phyloP scores from a whole-genome alignment of 2,329 filamentous ascomycete genomes.

The Onygenales sp. region DNA sequence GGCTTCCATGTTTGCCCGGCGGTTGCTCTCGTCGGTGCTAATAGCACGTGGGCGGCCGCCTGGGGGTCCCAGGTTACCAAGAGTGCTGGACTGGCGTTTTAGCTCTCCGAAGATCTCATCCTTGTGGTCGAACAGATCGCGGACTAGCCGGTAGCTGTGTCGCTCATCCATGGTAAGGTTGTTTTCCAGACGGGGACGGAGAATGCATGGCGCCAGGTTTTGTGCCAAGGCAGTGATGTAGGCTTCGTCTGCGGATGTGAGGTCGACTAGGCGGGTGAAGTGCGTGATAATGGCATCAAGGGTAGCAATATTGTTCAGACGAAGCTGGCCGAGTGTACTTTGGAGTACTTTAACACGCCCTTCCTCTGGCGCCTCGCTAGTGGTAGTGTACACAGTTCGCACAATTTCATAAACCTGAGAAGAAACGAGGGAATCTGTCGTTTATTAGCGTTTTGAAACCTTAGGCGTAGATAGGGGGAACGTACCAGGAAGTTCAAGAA shows the following conservation, averaged over 20 bases:
- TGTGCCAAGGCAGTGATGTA: constrained; percentile 69
- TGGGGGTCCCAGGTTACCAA: constrained; percentile 9
- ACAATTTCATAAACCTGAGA: constrained; percentile 98
- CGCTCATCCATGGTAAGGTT: constrained; percentile 93
- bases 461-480: constrained; percentile 7
- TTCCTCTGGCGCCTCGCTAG: constrained; percentile 64
- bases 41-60: constrained; percentile 68
- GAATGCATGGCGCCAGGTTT: constrained; percentile 70
- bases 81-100: constrained; percentile 55
- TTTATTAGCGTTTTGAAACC: constrained; percentile 5
- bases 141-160: constrained; percentile 79
- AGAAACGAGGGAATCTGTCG: constrained; percentile 88
- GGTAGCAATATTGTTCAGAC: constrained; percentile 96
- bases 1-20: constrained; percentile 89
- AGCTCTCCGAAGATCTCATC: constrained; percentile 91
- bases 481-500: constrained; percentile 86
- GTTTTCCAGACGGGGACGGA: constrained; percentile 78
- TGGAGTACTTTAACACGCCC: constrained; percentile 84
- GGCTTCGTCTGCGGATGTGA: constrained; percentile 87
- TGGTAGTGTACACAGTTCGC: constrained; percentile 85
- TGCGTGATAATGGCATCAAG: constrained; percentile 97
- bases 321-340: constrained; percentile 87
- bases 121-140: constrained; percentile 88
- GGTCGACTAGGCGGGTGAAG: constrained; percentile 90
- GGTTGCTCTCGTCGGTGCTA: constrained; percentile 91